Evolutionary conservation across 495 filamentous ascomycete species (phyloP), one percentile per base, ranked within the genome.

Genomic region (Tuber aestivum): DNA sequence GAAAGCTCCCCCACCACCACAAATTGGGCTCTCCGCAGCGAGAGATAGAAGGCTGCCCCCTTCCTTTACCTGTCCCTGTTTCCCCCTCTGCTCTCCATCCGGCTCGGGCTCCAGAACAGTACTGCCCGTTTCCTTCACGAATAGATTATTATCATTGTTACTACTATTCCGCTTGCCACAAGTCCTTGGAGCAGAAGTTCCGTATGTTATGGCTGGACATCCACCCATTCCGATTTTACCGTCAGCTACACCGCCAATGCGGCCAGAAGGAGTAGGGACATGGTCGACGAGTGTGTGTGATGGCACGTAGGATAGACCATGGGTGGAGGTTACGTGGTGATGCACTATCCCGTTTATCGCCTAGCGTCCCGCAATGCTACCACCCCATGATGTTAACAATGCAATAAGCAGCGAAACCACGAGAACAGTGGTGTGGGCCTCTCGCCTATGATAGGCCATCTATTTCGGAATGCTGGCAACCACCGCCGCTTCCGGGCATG

Each of bases 391-490:
- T 32, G 56, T 65, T 65, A 35, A 65, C 32, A 32, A 65, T 75
- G 76, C 74, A 79, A 74, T 70, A 71, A 40, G 71, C 69, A 78
- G 71, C 71, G 72, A 79, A 78, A 75, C 75, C 70, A 79, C 76
- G 78, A 79, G 72, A 70, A 69, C 70, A 79, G 78, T 76, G 73
- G 78, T 61, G 27, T 27, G 37, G 41, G n/a, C n/a, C 42, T 73
- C 72, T 70, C 72, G 56, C 32, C 45, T 69, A 50, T 69, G 42
- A 78, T 78, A 76, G 77, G 77, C 45, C 69, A 50, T 35, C 27
- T 78, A 79, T 79, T 79, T 79, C 70, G 75, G 78, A 73, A 79
- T 73, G 78, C 73, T 79, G 78, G 78, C 27, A 70, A n/a, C 71
- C 50, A 68, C 73, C 72, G 71, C 78, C 32, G 78, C 41, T 79